Evolutionary conservation across 2,329 filamentous ascomycete species (phyloP).

Genomic region (Aulographum hederae): DNA sequence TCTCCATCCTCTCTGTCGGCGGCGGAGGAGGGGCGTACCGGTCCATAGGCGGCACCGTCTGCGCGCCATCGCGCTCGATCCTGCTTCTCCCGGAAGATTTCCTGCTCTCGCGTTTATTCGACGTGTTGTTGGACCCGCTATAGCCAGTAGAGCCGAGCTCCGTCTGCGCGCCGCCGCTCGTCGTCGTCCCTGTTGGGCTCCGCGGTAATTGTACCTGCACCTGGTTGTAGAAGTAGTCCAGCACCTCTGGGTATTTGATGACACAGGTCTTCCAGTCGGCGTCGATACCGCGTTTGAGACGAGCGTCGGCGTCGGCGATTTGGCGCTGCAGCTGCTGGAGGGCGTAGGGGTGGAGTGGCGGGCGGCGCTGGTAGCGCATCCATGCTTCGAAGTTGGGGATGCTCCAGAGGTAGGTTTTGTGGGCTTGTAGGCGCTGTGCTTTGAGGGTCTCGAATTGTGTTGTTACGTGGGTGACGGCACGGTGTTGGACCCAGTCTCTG

Average conservation of each 20-base stretch:
- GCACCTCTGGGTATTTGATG: conserved; percentile 5
- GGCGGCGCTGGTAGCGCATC: conserved; percentile 4
- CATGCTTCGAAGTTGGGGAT: conserved; percentile 5
- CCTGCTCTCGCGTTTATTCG: too few species aligned
- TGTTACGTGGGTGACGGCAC: conserved; percentile 4
- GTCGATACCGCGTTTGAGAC: conserved; percentile 3
- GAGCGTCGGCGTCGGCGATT: conserved; percentile 2
- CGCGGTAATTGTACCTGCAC: conserved; percentile 3
- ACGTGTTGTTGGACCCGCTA: too few species aligned
- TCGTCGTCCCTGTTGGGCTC: too few species aligned
- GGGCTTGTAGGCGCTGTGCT: conserved; percentile 1
- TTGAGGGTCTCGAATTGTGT: conserved; percentile 4
- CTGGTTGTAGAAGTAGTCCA: conserved; percentile 5
- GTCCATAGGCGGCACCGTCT: too few species aligned
- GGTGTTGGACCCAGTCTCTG: conserved; percentile 6
- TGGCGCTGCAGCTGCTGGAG: conserved; percentile 3
- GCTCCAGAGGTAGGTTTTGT: conserved; percentile 1
- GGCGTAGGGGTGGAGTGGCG: conserved; percentile 5
- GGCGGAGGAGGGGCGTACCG: too few species aligned
- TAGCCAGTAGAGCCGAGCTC: too few species aligned
- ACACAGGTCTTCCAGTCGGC: conserved; percentile 6
- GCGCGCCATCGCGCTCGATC: too few species aligned
- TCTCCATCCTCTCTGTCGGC: too few species aligned
- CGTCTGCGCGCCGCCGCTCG: too few species aligned
- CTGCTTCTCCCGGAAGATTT: too few species aligned